phyloP scores from a whole-genome alignment of 345 rosid species.

The Salix suchowensis region DNA sequence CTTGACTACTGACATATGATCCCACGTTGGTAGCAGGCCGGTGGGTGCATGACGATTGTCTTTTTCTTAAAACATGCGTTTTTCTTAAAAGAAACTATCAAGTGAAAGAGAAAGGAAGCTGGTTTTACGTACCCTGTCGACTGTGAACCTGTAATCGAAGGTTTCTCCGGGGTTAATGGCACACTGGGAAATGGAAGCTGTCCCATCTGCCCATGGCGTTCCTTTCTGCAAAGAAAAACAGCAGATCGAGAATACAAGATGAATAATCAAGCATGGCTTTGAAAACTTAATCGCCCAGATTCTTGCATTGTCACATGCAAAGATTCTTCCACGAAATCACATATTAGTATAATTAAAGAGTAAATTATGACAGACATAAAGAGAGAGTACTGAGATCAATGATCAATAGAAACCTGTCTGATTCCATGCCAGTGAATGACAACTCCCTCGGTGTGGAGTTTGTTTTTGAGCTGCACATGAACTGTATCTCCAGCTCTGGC shows the following conservation, averaged over 20 bases:
- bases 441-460: conserved; percentile 67
- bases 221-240: conserved; percentile 38
- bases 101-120: background rate
- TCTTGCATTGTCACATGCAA: background rate
- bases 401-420: conserved; percentile 47
- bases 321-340: background rate
- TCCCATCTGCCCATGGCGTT: conserved; percentile 90
- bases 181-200: conserved; percentile 78
- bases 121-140: conserved; percentile 46
- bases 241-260: too few relatives aligned
- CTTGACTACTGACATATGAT: too few relatives aligned
- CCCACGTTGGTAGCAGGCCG: too few relatives aligned
- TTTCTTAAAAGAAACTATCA: too few relatives aligned
- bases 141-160: conserved; percentile 61
- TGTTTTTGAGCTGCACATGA: conserved; percentile 54
- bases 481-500: conserved; percentile 62
- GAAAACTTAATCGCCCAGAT: too few relatives aligned
- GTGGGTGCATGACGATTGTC: too few relatives aligned
- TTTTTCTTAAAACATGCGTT: too few relatives aligned
- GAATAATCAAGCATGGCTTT: too few relatives aligned
- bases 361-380: too few relatives aligned
- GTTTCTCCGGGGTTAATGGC: conserved; percentile 74
- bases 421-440: conserved; percentile 98
- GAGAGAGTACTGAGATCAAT: background rate
- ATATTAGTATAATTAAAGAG: background rate